These are phyloP conservation scores for Ampelomyces quisqualis DNA, from an alignment of 2,329 filamentous ascomycete species.

Conservation along the genomic window DNA sequence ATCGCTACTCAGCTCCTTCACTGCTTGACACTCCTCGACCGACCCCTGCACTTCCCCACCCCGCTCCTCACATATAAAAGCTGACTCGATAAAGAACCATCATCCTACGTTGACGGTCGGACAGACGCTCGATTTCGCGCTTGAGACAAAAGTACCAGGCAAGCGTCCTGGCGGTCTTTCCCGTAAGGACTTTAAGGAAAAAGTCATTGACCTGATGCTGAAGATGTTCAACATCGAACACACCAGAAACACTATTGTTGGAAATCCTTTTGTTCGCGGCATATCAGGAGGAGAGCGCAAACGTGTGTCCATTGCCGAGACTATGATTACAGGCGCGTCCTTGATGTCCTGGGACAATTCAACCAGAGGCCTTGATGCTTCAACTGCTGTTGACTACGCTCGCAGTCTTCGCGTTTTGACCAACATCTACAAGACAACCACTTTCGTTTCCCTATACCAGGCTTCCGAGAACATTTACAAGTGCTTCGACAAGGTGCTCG, in stretches of 20 bases:
- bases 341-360: slow-evolving; percentile 64
- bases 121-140: slow-evolving; percentile 80
- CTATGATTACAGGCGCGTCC: slow-evolving; percentile 72
- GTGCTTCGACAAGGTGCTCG: slow-evolving; percentile 80
- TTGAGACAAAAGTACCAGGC: slow-evolving; percentile 81
- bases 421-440: slow-evolving; percentile 79
- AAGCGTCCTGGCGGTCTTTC: slow-evolving; percentile 74
- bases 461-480: slow-evolving; percentile 79
- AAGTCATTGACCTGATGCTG: slow-evolving; percentile 70
- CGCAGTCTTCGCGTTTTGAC: slow-evolving; percentile 62
- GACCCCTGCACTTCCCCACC: too few relatives aligned
- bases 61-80: background rate
- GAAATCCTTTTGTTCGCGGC: slow-evolving; percentile 74
- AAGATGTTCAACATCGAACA: slow-evolving; percentile 96
- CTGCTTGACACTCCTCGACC: too few relatives aligned
- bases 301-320: slow-evolving; percentile 79
- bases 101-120: slow-evolving; percentile 83
- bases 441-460: slow-evolving; percentile 84
- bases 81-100: slow-evolving; percentile 64
- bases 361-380: slow-evolving; percentile 52
- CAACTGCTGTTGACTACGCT: slow-evolving; percentile 53
- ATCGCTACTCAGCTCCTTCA: too few relatives aligned
- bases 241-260: slow-evolving; percentile 80
- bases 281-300: slow-evolving; percentile 78
- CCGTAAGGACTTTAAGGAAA: slow-evolving; percentile 72